Conservation (phyloP, 2,329 filamentous ascomycete species). For the Colletotrichum plurivorum region DNA sequence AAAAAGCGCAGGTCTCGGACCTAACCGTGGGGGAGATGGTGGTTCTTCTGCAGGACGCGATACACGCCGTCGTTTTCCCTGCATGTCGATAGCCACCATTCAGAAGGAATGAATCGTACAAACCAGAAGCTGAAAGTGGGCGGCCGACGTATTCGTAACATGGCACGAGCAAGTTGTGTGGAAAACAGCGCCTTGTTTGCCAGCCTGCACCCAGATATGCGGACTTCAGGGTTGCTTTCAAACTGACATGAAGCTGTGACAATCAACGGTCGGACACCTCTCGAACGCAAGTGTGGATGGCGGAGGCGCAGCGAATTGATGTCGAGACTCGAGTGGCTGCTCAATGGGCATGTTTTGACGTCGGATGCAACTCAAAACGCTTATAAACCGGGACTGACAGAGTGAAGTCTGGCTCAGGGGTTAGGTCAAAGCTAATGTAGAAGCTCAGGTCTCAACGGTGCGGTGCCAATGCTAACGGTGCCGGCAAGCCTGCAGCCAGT, state of each 20-base stretch:
- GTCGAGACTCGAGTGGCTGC: neutral
- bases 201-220: constrained; percentile 20
- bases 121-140: neutral
- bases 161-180: neutral
- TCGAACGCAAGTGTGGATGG: constrained; percentile 11
- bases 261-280: constrained; percentile 6
- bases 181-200: neutral
- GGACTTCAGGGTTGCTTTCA: neutral
- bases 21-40: neutral
- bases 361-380: constrained; percentile 20
- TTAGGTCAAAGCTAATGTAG: neutral
- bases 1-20: constrained; percentile 6
- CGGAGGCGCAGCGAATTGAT: constrained; percentile 14
- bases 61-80: constrained; percentile 6
- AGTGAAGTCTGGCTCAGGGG: constrained; percentile 3
- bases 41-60: constrained; percentile 5
- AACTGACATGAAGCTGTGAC: constrained; percentile 18
- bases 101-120: neutral
- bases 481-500: neutral
- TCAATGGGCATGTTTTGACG: neutral
- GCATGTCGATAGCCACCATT: neutral
- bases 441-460: neutral
- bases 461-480: neutral
- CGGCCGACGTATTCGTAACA: neutral
- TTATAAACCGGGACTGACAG: constrained; percentile 1